These are phyloP conservation scores for Fragilariopsis cylindrus DNA, from an alignment of 108 stramenopile genomes.

Conservation along the genomic window DNA sequence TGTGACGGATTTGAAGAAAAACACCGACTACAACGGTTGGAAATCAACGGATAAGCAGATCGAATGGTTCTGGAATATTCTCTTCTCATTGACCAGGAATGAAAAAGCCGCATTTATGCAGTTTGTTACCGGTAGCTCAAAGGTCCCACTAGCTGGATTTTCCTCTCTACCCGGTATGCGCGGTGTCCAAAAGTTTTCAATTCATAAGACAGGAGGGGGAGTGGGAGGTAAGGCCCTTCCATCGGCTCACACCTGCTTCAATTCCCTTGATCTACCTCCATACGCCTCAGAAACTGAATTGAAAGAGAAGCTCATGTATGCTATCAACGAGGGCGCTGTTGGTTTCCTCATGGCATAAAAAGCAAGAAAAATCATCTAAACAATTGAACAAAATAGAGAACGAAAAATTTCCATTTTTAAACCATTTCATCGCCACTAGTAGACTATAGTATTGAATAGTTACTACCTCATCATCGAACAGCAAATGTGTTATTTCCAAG, in stretches of 20 bases:
- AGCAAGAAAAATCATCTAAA: too few species aligned
- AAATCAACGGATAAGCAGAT: constrained; percentile 87
- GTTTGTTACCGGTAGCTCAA: constrained; percentile 92
- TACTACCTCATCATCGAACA: too few species aligned
- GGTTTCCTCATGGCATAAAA: constrained; percentile 79
- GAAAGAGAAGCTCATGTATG: constrained; percentile 89
- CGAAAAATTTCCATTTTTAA: too few species aligned
- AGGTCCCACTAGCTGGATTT: constrained; percentile 98
- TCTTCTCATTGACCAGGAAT: constrained; percentile 82
- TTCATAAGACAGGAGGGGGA: constrained; percentile 80
- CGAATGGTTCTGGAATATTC: constrained; percentile 96
- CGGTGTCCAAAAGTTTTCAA: constrained; percentile 94
- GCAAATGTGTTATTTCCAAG: too few species aligned
- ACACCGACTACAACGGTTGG: constrained; percentile 93
- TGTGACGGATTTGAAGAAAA: constrained; percentile 85
- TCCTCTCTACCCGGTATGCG: constrained; percentile 93
- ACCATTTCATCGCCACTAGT: too few species aligned
- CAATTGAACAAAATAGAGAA: too few species aligned
- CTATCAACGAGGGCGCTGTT: constrained; percentile 89
- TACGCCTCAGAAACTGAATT: constrained; percentile 89
- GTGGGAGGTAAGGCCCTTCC: constrained; percentile 66
- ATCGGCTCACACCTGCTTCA: constrained; percentile 97
- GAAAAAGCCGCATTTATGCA: constrained; percentile 94
- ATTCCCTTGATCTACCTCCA: constrained; percentile 90
- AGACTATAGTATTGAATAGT: too few species aligned